Base-by-base conservation (phyloP, 306 rosid genomes). In the Dryas octopetala region DNA sequence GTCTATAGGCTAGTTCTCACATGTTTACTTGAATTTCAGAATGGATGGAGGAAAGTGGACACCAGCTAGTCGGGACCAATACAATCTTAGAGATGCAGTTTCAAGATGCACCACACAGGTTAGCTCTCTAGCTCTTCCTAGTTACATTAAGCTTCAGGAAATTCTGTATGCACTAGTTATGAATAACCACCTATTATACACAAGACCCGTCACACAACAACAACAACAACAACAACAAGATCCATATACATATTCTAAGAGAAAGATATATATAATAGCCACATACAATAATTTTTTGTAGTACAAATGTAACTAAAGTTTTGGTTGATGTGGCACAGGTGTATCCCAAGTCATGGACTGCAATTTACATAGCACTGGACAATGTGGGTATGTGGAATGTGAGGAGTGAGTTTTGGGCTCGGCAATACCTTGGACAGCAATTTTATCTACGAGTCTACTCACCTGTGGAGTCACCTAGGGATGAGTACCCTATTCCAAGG, bases 311-410 rank as follows among this genome's bases (percentile, higher is more conserved):
- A 23, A 40, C 0, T 15, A 13, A 44, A 44, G 65, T 71, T 19
- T 19, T 23, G 46, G 76, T 47, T 43, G 15, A 51, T 69, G 74
- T 66, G 2, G 58, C 85, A 93, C 85, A 93, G 96, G 98, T 91
- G 38, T 94, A 95, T 78, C 98, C 98, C 0, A 87, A 77, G 83
- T 95, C 97, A 76, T 95, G 97, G 98, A 95, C 98, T 0, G 97
- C 98, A 50, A 85, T 95, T 75, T 95, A 88, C 71, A 65, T 95
- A 47, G 89, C 98, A 62, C 80, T 94, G 45, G 97, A 94, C 69
- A 94, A 94, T 28, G 96, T 91, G 60, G 97, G 98, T 0, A 90
- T 90, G 96, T 94, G 98, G 98, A 94, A 94, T 6, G 26, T 94
- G 12, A 88, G 97, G 84, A 79, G 84, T 74, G 96, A 91, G 88